phyloP scores from a whole-genome alignment of 495 filamentous ascomycete species.

The Lindgomyces ingoldianus region DNA sequence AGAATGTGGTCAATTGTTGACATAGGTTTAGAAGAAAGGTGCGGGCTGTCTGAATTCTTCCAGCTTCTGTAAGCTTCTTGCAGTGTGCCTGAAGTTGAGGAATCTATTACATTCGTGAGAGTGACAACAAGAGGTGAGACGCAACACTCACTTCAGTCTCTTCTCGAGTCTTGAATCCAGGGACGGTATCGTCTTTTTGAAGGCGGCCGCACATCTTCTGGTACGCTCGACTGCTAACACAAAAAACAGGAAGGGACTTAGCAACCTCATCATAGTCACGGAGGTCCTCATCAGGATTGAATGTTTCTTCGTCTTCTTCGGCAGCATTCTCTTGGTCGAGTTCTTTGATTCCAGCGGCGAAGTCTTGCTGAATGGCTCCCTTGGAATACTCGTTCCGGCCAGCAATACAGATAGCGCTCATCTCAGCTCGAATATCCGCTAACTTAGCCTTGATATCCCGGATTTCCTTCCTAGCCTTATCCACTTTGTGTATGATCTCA shows the following conservation, averaged over 20 bases:
- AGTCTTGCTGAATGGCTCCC: slow-evolving; percentile 56
- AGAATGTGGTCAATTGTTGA: slow-evolving; percentile 55
- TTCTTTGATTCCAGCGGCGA: slow-evolving; percentile 55
- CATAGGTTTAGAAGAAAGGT: slow-evolving; percentile 54
- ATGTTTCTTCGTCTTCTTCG: slow-evolving; percentile 50
- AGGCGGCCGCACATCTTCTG: slow-evolving; percentile 61
- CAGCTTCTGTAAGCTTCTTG: slow-evolving; percentile 53
- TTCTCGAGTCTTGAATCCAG: slow-evolving; percentile 52
- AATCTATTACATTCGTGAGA: slow-evolving; percentile 47
- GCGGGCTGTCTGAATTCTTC: slow-evolving; percentile 47
- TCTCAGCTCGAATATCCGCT: slow-evolving; percentile 42
- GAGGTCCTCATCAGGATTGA: slow-evolving; percentile 48
- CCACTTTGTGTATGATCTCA: slow-evolving; percentile 42
- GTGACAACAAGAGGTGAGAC: background rate
- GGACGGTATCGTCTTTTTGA: slow-evolving; percentile 49
- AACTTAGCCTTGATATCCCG: slow-evolving; percentile 40
- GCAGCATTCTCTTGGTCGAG: slow-evolving; percentile 54
- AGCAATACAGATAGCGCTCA: slow-evolving; percentile 54
- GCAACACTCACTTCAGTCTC: slow-evolving; percentile 44
- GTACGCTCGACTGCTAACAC: slow-evolving; percentile 59
- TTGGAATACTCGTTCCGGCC: slow-evolving; percentile 58
- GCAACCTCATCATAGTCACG: slow-evolving; percentile 62
- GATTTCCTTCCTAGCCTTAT: slow-evolving; percentile 39
- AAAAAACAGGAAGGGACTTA: slow-evolving; percentile 59
- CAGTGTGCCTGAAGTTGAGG: slow-evolving; percentile 60